Conservation (phyloP, 208 protist species). For the Porcisia hertigi region DNA sequence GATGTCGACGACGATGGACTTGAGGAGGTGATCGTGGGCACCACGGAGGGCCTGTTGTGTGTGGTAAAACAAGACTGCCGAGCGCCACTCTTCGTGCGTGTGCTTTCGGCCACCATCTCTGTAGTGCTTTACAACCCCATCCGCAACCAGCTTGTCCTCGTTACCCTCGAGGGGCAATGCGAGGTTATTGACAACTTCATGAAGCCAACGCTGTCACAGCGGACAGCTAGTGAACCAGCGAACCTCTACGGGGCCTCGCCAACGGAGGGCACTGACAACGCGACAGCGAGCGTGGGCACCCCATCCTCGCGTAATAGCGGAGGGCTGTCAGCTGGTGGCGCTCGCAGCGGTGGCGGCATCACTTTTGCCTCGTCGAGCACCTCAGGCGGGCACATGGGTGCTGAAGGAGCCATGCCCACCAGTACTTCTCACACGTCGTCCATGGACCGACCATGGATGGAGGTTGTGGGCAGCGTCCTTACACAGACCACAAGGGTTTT, state of each 20-base stretch:
- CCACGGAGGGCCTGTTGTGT: constrained; percentile 77
- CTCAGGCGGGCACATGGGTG: neutral
- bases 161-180: constrained; percentile 89
- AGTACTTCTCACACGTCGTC: constrained; percentile 20
- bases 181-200: constrained; percentile 81
- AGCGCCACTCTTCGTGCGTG: constrained; percentile 56
- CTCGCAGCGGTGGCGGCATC: neutral
- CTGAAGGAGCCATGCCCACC: neutral
- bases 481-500: constrained; percentile 46
- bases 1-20: constrained; percentile 84
- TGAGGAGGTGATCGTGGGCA: constrained; percentile 85
- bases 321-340: neutral
- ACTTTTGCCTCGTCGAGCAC: neutral
- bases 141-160: constrained; percentile 56
- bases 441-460: neutral
- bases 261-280: neutral
- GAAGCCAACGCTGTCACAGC: constrained; percentile 1
- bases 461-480: neutral
- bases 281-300: neutral
- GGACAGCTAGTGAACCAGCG: neutral
- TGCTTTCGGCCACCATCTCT: constrained; percentile 79
- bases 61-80: constrained; percentile 79
- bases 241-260: constrained; percentile 1
- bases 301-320: neutral
- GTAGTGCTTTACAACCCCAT: constrained; percentile 72